Base-by-base conservation (phyloP, 2,329 filamentous ascomycete genomes). In the Colletotrichum sp. region DNA sequence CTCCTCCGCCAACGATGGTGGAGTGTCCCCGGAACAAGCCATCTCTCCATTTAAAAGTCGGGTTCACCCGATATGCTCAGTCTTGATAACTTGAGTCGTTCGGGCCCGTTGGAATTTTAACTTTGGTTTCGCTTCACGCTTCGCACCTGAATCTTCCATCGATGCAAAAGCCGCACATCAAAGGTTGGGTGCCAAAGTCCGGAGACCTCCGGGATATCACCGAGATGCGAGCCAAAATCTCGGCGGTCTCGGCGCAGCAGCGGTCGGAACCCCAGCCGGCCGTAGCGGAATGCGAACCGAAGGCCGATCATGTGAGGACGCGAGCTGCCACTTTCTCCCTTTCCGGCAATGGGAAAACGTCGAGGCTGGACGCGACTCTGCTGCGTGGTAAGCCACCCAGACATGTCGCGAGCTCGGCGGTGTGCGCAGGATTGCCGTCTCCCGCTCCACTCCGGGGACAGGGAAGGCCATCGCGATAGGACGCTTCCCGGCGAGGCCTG, bases 141-240 rank as follows among this genome's bases (percentile, higher is more conserved):
- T 52, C 44, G 44, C n/a, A 13, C 12, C 1, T 3, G 2, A 22
- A 13, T 22, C 15, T 19, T 32, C 16, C 57, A 32, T 19, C 25
- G 19, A 61, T 61, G 12, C 30, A 29, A 39, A 36, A 15, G 34
- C 15, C 6, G 29, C 29, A 32, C 15, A 15, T n/a, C n/a, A 27
- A 32, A 22, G 11, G 13, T 34, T n/a, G 27, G 25, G 12, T 39
- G 25, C 11, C 34, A 55, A 75, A 71, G 9, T 64, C 75, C 59
- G 75, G 30, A 44, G 27, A 49, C 32, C 66, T 70, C 75, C 75
- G 75, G 67, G 61, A 70, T 77, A 77, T 77, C 75, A 12, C 75
- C 75, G 75, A 75, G 62, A 55, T 66, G 71, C 49, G 66, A 67
- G 30, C 66, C 39, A 29, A n/a, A n/a, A 19, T 61, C 66, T 70